Base-by-base conservation (phyloP, 495 filamentous ascomycete species). In the Parachaetomium inaequale region DNA sequence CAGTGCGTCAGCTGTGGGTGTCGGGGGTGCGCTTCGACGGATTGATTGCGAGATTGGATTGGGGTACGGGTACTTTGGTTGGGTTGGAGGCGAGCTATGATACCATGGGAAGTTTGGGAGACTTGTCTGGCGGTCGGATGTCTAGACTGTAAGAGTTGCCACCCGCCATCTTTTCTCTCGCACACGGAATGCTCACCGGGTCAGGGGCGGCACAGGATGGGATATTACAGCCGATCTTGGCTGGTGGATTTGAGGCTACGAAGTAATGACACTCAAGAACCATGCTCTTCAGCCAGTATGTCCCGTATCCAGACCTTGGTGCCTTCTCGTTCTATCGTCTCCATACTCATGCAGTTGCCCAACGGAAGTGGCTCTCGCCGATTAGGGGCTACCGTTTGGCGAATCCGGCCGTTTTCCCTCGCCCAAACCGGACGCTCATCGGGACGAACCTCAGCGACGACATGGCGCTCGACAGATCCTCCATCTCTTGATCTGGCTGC, bases 1-100 rank as follows among this genome's bases (percentile, higher is more conserved):
- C 88, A 97, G 75, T 98, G 94, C 68, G 91, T 97, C n/a, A 93
- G 84, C 71, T 99, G 94, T 76, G 95, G 95, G 21, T 99, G 94
- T 70, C 80, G 89, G 59, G 94, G 94, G 0, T 98, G 94, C 73
- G 84, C 90, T 31, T 94, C 90, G 31, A 88, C 88, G 64, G 94
- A 97, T 69, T 96, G 63, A 71, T n/a, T n/a, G 50, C 8, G 59
- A 29, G n/a, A 8, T 32, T 28, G 52, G 23, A 5, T 17, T 6
- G 25, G 8, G 52, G 43, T 8, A 19, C 21, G 21, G 17, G 42
- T 25, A 52, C 21, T 26, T 23, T 25, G 45, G n/a, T 23, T 4
- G 4, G 46, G 21, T 51, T 50, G 25, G 17, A 11, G 43, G 34
- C 8, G 21, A 21, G 19, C 32, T 34, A 34, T 49, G 60, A 51